These are phyloP conservation scores for Plasmodium gonderi DNA, from an alignment of 169 alveolate species.

Conservation along the genomic window DNA sequence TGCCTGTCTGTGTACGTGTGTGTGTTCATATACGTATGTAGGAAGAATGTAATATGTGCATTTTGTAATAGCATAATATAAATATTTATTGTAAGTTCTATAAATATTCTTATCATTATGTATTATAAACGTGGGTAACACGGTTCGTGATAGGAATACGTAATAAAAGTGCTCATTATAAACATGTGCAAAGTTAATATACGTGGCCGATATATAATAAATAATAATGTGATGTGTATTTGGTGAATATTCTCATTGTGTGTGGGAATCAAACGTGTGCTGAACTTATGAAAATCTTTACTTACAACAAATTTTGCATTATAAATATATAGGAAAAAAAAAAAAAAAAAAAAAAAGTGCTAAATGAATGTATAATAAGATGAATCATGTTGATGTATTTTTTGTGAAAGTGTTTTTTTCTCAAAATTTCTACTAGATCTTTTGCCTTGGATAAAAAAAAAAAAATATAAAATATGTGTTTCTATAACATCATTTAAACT, in stretches of 20 bases:
- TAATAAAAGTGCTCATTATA: background rate
- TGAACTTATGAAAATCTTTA: background rate
- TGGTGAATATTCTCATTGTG: background rate
- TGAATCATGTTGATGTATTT: background rate
- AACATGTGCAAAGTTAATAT: background rate
- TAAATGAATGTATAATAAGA: background rate
- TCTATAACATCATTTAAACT: background rate
- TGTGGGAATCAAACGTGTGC: background rate
- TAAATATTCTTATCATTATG: background rate
- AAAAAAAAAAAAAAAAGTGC: background rate
- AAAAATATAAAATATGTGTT: background rate
- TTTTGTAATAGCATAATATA: background rate
- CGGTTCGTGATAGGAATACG: background rate
- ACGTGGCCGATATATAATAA: background rate
- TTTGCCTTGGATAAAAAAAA: constrained; percentile 17
- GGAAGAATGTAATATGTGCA: background rate
- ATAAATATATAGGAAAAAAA: background rate
- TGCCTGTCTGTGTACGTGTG: background rate
- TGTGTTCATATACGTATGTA: background rate
- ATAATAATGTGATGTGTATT: background rate
- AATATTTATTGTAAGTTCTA: background rate
- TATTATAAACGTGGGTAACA: background rate
- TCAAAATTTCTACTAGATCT: background rate
- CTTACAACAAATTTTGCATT: background rate
- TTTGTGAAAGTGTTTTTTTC: constrained; percentile 4